Conservation (phyloP, 2,329 filamentous ascomycete genomes). For the Cadophora gregata region DNA sequence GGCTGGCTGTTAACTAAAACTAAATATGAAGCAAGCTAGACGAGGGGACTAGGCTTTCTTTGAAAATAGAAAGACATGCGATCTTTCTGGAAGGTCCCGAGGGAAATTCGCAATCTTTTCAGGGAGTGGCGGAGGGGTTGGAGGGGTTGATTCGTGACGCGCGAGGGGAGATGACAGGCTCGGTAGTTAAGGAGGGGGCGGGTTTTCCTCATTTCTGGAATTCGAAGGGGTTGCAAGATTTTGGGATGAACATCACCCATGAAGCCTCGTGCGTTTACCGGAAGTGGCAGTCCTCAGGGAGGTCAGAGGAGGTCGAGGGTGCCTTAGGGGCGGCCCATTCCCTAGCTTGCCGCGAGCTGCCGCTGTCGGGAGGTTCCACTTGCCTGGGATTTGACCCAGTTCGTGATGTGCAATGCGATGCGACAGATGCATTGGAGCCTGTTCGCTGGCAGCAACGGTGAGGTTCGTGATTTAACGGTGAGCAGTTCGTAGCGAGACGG, state of each 20-base stretch:
- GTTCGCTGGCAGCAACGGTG: conserved; percentile 14
- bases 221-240: not conserved
- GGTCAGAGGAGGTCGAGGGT: not conserved
- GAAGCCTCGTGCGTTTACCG: not conserved
- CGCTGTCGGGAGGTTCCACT: conserved; percentile 10
- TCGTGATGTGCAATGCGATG: conserved; percentile 1
- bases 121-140: not conserved
- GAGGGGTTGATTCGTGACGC: not conserved
- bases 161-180: not conserved
- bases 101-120: conserved; percentile 7
- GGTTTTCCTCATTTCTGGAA: not conserved
- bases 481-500: conserved; percentile 11
- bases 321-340: conserved; percentile 3
- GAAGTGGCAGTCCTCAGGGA: not conserved
- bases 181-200: conserved; percentile 1
- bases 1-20: not conserved
- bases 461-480: conserved; percentile 6
- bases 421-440: not conserved
- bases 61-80: conserved; percentile 1
- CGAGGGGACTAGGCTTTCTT: not conserved
- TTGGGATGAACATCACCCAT: not conserved
- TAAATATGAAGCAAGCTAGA: conserved; percentile 13
- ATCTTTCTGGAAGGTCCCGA: conserved; percentile 4
- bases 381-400: not conserved
- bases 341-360: conserved; percentile 9